A percentile compares a stretch with the other conserved stretches of the same genome.
Conservation (phyloP, 2,329 filamentous ascomycete species). For the Ophiocordyceps camponoti-rufipedis region DNA sequence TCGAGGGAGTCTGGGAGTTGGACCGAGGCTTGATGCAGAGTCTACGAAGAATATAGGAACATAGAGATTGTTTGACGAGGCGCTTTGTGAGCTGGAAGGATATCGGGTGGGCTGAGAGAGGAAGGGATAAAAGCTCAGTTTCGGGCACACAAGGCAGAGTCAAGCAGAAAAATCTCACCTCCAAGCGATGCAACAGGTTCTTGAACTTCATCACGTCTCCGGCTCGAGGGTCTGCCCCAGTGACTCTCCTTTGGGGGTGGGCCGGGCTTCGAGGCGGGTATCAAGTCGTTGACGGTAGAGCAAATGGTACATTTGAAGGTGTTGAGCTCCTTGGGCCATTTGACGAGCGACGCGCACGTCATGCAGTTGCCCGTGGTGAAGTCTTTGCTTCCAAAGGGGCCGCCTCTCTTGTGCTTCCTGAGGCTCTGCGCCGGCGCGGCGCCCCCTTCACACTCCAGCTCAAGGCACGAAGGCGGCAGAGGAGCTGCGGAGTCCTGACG, state of each 20-base stretch:
- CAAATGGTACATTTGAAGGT: constrained; percentile 74
- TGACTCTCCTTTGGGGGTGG: constrained; percentile 4
- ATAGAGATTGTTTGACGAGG: constrained; percentile 15
- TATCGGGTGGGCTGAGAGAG: constrained; percentile 10
- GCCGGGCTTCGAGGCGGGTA: constrained; percentile 5
- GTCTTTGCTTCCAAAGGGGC: constrained; percentile 26
- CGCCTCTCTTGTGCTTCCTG: constrained; percentile 15
- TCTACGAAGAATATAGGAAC: constrained; percentile 11
- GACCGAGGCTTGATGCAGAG: constrained; percentile 4
- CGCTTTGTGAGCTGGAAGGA: constrained; percentile 16
- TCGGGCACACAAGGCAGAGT: background rate
- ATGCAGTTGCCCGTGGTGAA: constrained; percentile 60
- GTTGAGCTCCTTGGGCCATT: constrained; percentile 56
- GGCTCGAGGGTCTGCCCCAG: constrained; percentile 6
- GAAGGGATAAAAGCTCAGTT: background rate
- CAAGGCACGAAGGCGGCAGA: constrained; percentile 7
- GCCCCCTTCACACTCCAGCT: constrained; percentile 11
- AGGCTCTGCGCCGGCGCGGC: constrained; percentile 3
- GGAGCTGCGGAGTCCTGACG: constrained; percentile 22
- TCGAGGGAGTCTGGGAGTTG: constrained; percentile 2
- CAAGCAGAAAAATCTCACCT: constrained; percentile 1
- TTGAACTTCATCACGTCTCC: constrained; percentile 7
- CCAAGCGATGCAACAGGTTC: constrained; percentile 1
- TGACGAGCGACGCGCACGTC: constrained; percentile 65
- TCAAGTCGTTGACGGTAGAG: constrained; percentile 66